Evolutionary conservation across 495 filamentous ascomycete species (phyloP), one percentile per base, ranked within the genome.

Genomic region (Penicillium maclennaniae): DNA sequence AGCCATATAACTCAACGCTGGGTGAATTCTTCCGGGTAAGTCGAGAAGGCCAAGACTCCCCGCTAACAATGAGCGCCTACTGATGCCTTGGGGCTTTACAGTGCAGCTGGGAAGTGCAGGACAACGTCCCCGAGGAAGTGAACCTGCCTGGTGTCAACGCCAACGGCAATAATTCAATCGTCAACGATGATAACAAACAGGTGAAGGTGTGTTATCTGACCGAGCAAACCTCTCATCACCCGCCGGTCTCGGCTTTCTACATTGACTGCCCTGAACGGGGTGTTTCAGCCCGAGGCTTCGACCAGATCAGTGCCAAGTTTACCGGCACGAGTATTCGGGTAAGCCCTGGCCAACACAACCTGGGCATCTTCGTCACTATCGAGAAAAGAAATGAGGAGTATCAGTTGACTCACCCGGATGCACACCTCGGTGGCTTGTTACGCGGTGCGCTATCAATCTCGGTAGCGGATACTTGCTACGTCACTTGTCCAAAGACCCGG

Each of bases 171-270:
- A 53, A 59, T 20, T 38, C 63, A 20, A 60, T 57, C 21, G 61
- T 61, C 10, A 67, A 67, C 7, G 56, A 66, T 42, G 56, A 69
- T 44, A 73, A 71, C 43, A 60, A 84, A 80, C 75, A 77, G 19
- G 80, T 92, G 59, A 84, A 84, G 52, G 81, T 98, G 45, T 96
- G 90, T 27, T 98, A 92, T 61, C 74, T 98, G 57, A 98, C 93
- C 6, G 93, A 98, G 68, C 93, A 98, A 70, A 95, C 93, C n/a
- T 97, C 92, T 7, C 93, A 98, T 54, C 93, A 98, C 75, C 93
- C 93, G 14, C 93, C 93, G 12, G 92, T 98, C 57, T 97, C 92
- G 42, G 93, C 93, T 2, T 98, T 95, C 73, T 95, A 87, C 69
- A 83, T 97, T 54, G 87, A 91, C 68, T 97, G 93, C 61, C 89